Evolutionary conservation across 2,329 filamentous ascomycete genomes (phyloP), one percentile per base, ranked within the genome.

Genomic region (Tetracladium maxilliforme): DNA sequence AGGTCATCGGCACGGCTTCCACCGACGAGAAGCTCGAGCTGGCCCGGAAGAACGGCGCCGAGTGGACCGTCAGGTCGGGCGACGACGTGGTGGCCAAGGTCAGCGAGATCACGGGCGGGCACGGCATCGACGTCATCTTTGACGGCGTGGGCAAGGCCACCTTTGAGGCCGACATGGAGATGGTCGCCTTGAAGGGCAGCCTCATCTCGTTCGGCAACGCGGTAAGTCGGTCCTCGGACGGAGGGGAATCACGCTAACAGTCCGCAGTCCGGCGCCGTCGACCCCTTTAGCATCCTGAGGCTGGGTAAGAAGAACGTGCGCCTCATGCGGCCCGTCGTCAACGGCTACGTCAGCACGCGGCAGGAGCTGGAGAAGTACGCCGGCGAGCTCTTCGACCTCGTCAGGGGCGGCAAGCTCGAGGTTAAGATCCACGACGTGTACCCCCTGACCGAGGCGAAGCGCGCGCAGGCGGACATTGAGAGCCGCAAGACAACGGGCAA

Each of bases 71-170:
- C 37, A 75, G 81, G 45, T 87, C 84, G 36, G 70, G 74, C 23
- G 59, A 64, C 33, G 57, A 67, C 29, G 54, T 76, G 14, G 64
- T 65, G 29, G 50, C 47, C 19, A 59, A 65, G 43, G 72, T 82
- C 6, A 56, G 63, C 39, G 64, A 78, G 44, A 70, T 81, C 24
- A 93, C 83, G 0, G 66, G 59, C 3, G 76, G 76, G 0, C 54
- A 70, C 31, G 86, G 86, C 6, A 73, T 77, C 3, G 66, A 70
- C 34, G 82, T 75, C 7, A 76, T 92, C 15, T 92, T 83, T 44
- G 84, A 93, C 45, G 79, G 80, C 6, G 81, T 93, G 4, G 86
- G 84, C 9, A 82, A 82, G 54, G 63, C 64, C 24, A 93, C 86
- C 0, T 92, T 90, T 52, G 81, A 93, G 37, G 61, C 68, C 12